These are phyloP conservation scores for Raddia guianensis DNA, from an alignment of 176 grass and related monocot genomes.

Conservation along the genomic window DNA sequence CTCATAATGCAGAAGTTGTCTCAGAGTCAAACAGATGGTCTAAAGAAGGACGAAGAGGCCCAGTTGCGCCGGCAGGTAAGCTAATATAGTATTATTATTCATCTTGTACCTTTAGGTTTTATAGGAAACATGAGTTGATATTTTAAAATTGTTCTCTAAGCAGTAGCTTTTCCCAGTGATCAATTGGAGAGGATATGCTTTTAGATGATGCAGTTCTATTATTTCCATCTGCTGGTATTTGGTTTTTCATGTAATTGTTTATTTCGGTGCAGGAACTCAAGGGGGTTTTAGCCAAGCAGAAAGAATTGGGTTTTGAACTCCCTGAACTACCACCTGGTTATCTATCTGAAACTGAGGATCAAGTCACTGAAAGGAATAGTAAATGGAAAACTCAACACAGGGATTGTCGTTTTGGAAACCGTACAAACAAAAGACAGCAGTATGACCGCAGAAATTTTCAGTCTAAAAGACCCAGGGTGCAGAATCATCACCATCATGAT, in stretches of 20 bases:
- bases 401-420: conserved; percentile 45
- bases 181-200: conserved; percentile 19
- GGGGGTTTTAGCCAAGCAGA: conserved; percentile 78
- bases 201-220: conserved; percentile 20
- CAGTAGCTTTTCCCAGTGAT: conserved; percentile 29
- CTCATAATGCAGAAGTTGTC: conserved; percentile 67
- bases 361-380: conserved; percentile 36
- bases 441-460: conserved; percentile 38
- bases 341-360: conserved; percentile 62
- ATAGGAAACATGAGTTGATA: conserved; percentile 19
- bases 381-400: conserved; percentile 36
- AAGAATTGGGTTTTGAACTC: conserved; percentile 82
- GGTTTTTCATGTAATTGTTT: conserved; percentile 29
- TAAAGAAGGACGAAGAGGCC: conserved; percentile 53
- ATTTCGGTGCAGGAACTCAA: conserved; percentile 78
- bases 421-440: conserved; percentile 60
- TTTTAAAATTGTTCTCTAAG: conserved; percentile 19
- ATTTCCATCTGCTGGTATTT: conserved; percentile 25
- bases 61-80: conserved; percentile 67
- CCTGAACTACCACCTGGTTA: conserved; percentile 79
- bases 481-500: conserved; percentile 20
- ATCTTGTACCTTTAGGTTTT: conserved; percentile 30
- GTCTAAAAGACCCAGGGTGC: conserved; percentile 49
- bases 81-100: conserved; percentile 12
- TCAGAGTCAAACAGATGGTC: conserved; percentile 28